Base-by-base conservation (phyloP, 371 early-diverging fungal genomes). In the Zopfochytrium polystomum region DNA sequence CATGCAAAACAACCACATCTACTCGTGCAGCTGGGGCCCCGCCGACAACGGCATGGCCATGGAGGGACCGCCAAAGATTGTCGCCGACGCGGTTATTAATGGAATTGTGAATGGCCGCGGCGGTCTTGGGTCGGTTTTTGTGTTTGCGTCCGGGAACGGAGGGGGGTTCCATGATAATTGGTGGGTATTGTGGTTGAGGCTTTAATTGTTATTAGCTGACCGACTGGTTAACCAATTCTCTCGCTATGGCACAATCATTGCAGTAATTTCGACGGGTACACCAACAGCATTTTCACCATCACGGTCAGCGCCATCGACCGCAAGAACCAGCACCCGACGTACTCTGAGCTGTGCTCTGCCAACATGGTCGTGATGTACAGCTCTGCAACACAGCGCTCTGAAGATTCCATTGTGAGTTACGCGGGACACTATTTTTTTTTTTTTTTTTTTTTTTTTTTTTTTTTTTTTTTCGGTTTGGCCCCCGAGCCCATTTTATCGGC, bases 71-170 rank as follows among this genome's bases (percentile, higher is more conserved):
- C 82, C 85, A 11, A 77, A 81, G 9, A 77, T 92, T 0, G 86
- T 94, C 9, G 67, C 81, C 38, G 87, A 88, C 22, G 95, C 96
- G 0, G 84, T 96, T 38, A 29, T 73, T 27, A 89, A 91, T 38
- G 96, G 93, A 27, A 82, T 93, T 34, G 62, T 77, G 9, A 87
- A 91, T 2, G 96, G 98, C 0, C 81, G 98, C 27, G 77, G 66
- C 0, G 95, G 95, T 1, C 82, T 85, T 48, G 96, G 98, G 1
- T 87, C 88, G 0, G 78, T 97, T 7, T 97, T 80, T 68, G 93
- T 97, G 2, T 95, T 96, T 79, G 98, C 96, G 15, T 85, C 92
- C 3, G 98, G 98, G 4, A 97, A 97, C 62, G 98, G 98, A 5
- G 96, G 88, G 2, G 61, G 68, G 0, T 70, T 66, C 20, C 83